phyloP scores from a whole-genome alignment of 257 asterid species.

The Osmanthus fragrans region DNA sequence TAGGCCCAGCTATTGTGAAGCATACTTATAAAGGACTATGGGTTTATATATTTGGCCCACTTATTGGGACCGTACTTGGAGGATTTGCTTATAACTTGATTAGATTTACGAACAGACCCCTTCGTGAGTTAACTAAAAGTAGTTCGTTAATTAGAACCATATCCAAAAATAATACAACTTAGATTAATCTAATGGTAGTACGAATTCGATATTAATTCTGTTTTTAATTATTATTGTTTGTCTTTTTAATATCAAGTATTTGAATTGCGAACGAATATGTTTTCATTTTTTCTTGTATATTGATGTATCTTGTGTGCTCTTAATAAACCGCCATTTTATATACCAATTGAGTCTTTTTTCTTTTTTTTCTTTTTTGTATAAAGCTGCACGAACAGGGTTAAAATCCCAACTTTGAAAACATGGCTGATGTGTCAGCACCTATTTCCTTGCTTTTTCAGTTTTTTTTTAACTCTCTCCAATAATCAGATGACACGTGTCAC shows the following conservation, averaged over 20 bases:
- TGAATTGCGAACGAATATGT: no score
- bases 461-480: no score
- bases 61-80: constrained; percentile 55
- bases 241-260: not conserved
- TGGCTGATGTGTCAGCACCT: no score
- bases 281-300: not conserved
- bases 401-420: no score
- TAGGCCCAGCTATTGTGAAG: constrained; percentile 77
- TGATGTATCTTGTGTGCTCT: no score
- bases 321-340: no score
- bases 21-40: constrained; percentile 50
- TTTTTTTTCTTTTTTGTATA: no score
- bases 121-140: constrained; percentile 35
- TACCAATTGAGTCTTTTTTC: no score
- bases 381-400: no score
- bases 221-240: not conserved
- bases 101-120: constrained; percentile 49
- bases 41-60: constrained; percentile 69
- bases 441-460: no score
- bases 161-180: not conserved
- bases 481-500: no score
- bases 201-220: not conserved
- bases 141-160: constrained; percentile 18
- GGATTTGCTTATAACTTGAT: constrained; percentile 57
- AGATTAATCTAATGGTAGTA: not conserved